Evolutionary conservation across 2,329 filamentous ascomycete genomes (phyloP), one percentile per base, ranked within the genome.

Genomic region (Parastagonospora avenae): DNA sequence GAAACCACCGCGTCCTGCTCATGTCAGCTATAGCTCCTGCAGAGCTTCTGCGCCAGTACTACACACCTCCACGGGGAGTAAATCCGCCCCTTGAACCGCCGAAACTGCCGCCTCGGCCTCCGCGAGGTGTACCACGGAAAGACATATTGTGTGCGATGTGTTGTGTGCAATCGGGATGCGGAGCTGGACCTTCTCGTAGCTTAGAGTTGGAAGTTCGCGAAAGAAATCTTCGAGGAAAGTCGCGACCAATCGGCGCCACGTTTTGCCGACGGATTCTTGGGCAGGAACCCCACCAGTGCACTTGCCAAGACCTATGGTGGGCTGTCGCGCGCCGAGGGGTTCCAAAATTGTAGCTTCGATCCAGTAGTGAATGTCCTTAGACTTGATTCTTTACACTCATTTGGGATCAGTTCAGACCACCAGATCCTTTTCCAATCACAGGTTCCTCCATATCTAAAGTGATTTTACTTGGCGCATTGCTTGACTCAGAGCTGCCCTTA

Each of bases 51-150:
- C 29, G 29, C 45, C 16, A 44, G 39, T 33, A 47, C 53, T 56
- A 66, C 70, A 42, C 38, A 73, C 81, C 80, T 65, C 80, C 80
- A 70, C 81, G 79, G 53, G 77, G 76, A 64, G 75, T 73, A 56
- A 76, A 78, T 57, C 80, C 79, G 57, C 80, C 78, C 66, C 83
- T 78, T 52, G 77, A 74, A 56, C 82, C 80, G 68, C 78, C 76
- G 58, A 77, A 79, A 56, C 79, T 76, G 55, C 80, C 76, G 46
- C 71, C 70, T 57, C 69, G 62, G 46, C 72, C 64, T 50, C 72
- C 72, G 62, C 72, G 65, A 52, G 68, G 66, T 62, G 67, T 67
- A 60, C 73, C 72, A 74, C 85, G 82, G 74, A 86, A 88, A 72
- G 86, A 85, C 86, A 87, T 88, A 59, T 65, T 81, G 64, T 62